Evolutionary conservation across 2,329 filamentous ascomycete genomes (phyloP).

Genomic region (Venturia effusa): DNA sequence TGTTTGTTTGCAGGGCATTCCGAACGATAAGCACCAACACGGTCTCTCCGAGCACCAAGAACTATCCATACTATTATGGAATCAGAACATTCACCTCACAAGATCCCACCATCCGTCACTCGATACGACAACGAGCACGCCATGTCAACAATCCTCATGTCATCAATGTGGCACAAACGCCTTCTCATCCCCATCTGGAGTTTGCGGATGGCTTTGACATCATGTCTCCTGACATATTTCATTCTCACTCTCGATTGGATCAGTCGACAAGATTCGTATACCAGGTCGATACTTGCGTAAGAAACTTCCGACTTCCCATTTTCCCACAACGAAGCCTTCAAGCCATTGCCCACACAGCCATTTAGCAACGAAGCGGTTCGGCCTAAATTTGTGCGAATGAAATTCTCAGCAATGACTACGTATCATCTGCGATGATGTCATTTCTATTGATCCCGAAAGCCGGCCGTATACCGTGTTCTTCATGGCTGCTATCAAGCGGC

Average conservation of each 20-base stretch:
- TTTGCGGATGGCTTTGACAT: not conserved
- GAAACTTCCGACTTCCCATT: not conserved
- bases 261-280: not conserved
- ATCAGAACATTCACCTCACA: not conserved
- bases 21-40: not conserved
- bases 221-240: not conserved
- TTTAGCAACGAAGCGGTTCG: not conserved
- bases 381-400: not conserved
- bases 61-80: not conserved
- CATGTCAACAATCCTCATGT: not conserved
- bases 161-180: conserved; percentile 1
- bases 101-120: not conserved
- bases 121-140: not conserved
- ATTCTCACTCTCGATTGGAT: not conserved
- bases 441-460: not conserved
- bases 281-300: not conserved
- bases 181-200: not conserved
- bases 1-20: not conserved
- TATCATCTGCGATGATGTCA: not conserved
- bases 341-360: not conserved
- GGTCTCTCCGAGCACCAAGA: not conserved
- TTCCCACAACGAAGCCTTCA: not conserved
- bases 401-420: not conserved
- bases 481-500: not conserved
- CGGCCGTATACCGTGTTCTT: not conserved